These are phyloP conservation scores for Lophiostoma macrostomum DNA, from an alignment of 495 filamentous ascomycete species.

Conservation along the genomic window DNA sequence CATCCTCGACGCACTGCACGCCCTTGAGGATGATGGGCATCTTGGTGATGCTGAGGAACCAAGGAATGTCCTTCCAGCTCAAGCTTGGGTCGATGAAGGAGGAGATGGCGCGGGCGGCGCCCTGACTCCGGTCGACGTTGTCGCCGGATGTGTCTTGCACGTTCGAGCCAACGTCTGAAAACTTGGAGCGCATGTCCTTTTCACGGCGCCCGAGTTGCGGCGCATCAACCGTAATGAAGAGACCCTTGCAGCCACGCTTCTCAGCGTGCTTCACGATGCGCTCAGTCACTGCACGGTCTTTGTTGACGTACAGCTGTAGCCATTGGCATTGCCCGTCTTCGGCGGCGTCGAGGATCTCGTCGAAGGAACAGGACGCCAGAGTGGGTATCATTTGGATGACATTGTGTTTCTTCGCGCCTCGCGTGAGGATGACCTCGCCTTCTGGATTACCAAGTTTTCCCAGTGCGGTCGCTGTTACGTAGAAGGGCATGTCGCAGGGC, in stretches of 20 bases:
- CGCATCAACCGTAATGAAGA: conserved; percentile 98
- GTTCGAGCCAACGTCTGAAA: conserved; percentile 77
- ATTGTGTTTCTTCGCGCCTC: conserved; percentile 77
- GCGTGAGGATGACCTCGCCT: conserved; percentile 86
- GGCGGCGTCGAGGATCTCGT: conserved; percentile 89
- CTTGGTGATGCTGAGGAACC: conserved; percentile 86
- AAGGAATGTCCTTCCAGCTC: conserved; percentile 91
- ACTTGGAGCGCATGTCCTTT: conserved; percentile 94
- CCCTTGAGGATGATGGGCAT: conserved; percentile 98
- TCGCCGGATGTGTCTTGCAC: conserved; percentile 66
- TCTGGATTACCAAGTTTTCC: conserved; percentile 88
- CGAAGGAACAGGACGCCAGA: conserved; percentile 94
- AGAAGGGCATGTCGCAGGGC: conserved; percentile 76
- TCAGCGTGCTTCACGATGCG: conserved; percentile 91
- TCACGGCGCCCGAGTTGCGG: conserved; percentile 92
- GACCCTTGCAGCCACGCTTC: conserved; percentile 83
- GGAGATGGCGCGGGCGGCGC: conserved; percentile 87
- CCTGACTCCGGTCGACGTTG: conserved; percentile 77
- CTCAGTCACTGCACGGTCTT: conserved; percentile 86
- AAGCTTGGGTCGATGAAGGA: conserved; percentile 92
- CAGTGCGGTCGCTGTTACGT: conserved; percentile 87
- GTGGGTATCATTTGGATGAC: conserved; percentile 97
- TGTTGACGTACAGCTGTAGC: conserved; percentile 98
- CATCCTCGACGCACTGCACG: conserved; percentile 93
- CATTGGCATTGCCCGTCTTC: conserved; percentile 84